A percentile compares a stretch with the other conserved stretches of the same genome.
phyloP scores from a whole-genome alignment of 2,329 filamentous ascomycete species.

The Diplodia sapinea region DNA sequence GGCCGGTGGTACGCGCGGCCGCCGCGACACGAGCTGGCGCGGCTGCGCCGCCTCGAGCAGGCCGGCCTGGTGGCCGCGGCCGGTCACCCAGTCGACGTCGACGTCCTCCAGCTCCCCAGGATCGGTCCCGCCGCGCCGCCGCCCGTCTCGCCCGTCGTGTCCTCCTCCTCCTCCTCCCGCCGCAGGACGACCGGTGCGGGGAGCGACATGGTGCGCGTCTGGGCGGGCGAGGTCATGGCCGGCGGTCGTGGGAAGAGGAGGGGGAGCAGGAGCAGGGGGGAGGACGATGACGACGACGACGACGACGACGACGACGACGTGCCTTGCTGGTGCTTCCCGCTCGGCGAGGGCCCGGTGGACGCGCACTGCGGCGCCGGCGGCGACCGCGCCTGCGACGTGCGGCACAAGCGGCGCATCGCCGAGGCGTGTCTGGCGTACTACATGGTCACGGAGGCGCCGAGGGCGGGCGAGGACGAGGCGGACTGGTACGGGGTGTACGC shows the following conservation, averaged over 20 bases:
- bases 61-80: background rate
- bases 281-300: no score
- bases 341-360: slow-evolving; percentile 8
- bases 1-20: slow-evolving; percentile 27
- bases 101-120: no score
- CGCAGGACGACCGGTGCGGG: no score
- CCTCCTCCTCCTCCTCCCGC: no score
- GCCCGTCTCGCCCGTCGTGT: no score
- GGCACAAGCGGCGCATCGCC: background rate
- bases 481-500: background rate
- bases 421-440: slow-evolving; percentile 7
- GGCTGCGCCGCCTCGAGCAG: background rate
- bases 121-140: no score
- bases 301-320: no score
- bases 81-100: no score
- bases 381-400: background rate
- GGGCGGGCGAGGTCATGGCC: slow-evolving; percentile 17
- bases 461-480: background rate
- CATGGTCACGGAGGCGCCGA: slow-evolving; percentile 22
- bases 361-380: background rate
- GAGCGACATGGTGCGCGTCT: background rate
- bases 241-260: no score
- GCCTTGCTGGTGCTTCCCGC: slow-evolving; percentile 1
- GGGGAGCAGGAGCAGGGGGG: background rate
- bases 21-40: background rate